A percentile compares a stretch with the other conserved stretches of the same genome.
These are phyloP conservation scores for Ganoderma lucidum DNA, from an alignment of 1,284 basidiomycete genomes.

Conservation along the genomic window DNA sequence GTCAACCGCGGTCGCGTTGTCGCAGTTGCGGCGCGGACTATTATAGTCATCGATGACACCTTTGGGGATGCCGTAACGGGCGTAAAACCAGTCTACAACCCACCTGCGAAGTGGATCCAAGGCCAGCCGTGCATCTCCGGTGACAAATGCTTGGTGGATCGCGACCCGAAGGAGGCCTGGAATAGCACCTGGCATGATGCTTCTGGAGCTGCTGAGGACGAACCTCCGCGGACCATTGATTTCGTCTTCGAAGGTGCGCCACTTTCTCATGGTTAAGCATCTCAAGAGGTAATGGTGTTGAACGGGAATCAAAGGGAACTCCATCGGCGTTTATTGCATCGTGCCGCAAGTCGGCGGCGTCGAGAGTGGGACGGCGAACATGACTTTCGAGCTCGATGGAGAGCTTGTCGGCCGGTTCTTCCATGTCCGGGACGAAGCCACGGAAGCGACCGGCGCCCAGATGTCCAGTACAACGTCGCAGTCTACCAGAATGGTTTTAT, in stretches of 20 bases:
- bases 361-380: slow-evolving; percentile 21
- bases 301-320: slow-evolving; percentile 18
- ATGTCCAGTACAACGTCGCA: slow-evolving; percentile 20
- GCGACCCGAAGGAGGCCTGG: slow-evolving; percentile 18
- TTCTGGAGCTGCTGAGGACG: slow-evolving; percentile 17
- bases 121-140: slow-evolving; percentile 16
- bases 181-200: slow-evolving; percentile 31
- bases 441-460: slow-evolving; percentile 13
- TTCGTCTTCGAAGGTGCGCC: slow-evolving; percentile 28
- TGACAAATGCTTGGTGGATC: slow-evolving; percentile 19
- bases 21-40: slow-evolving; percentile 12
- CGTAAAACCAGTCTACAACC: slow-evolving; percentile 21
- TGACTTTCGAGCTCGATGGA: slow-evolving; percentile 29
- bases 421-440: slow-evolving; percentile 20
- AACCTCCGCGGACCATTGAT: slow-evolving; percentile 27
- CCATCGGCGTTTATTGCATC: slow-evolving; percentile 27
- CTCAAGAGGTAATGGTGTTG: not conserved
- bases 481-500: slow-evolving; percentile 24
- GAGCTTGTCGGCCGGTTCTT: slow-evolving; percentile 19
- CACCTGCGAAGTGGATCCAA: slow-evolving; percentile 23
- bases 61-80: slow-evolving; percentile 29
- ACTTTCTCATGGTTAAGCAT: not conserved
- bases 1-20: slow-evolving; percentile 13
- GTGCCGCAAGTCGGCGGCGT: slow-evolving; percentile 21
- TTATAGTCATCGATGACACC: slow-evolving; percentile 29